Evolutionary conservation across 176 grass and related monocot genomes (phyloP).

Genomic region (Avena eriantha): DNA sequence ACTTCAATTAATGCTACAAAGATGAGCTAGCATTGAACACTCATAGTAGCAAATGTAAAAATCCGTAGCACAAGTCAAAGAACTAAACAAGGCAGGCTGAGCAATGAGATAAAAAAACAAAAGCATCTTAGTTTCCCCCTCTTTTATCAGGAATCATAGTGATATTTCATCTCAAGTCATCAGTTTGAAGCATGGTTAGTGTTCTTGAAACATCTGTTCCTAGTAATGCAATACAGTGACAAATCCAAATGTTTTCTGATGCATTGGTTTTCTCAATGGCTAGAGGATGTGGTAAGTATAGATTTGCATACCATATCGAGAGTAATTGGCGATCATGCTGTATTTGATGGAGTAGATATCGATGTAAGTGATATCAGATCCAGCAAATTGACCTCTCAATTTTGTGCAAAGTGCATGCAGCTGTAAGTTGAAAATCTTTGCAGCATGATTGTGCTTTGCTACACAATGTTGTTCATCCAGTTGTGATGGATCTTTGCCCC

Average conservation of each 20-base stretch:
- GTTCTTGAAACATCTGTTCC: constrained; percentile 9
- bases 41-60: not conserved
- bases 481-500: constrained; percentile 84
- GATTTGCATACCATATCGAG: constrained; percentile 78
- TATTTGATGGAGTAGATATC: constrained; percentile 92
- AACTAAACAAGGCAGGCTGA: constrained; percentile 14
- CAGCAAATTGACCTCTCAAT: constrained; percentile 62
- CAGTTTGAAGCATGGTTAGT: constrained; percentile 23
- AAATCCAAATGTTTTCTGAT: constrained; percentile 14
- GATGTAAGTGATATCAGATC: constrained; percentile 83
- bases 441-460: constrained; percentile 77
- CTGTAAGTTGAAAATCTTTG: constrained; percentile 93
- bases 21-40: constrained; percentile 18
- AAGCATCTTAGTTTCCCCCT: constrained; percentile 7
- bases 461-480: constrained; percentile 84
- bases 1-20: constrained; percentile 11
- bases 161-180: constrained; percentile 13
- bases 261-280: constrained; percentile 13
- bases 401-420: constrained; percentile 88
- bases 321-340: constrained; percentile 77
- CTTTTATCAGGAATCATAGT: constrained; percentile 19
- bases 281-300: constrained; percentile 7
- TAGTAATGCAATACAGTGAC: not conserved
- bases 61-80: not conserved
- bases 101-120: not conserved